Conservation (phyloP, 164 flowering plant genomes). For the Chimonanthus praecox region DNA sequence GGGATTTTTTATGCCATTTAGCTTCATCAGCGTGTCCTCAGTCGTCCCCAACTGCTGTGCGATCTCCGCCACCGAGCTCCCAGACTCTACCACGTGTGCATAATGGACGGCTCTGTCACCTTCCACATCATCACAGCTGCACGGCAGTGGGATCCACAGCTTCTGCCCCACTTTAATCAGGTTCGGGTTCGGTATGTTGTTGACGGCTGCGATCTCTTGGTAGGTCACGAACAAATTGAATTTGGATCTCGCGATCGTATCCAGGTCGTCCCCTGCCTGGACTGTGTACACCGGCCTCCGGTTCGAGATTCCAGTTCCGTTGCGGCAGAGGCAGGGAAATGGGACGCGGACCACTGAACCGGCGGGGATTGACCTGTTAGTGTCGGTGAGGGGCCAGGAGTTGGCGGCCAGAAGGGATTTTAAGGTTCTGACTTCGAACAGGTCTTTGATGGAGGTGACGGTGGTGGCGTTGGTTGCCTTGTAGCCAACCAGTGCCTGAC, state of each 20-base stretch:
- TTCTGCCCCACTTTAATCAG: conserved; percentile 32
- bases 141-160: conserved; percentile 71
- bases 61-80: conserved; percentile 42
- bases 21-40: conserved; percentile 23
- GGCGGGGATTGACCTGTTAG: conserved; percentile 18
- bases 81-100: conserved; percentile 45
- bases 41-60: conserved; percentile 45
- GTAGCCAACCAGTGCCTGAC: conserved; percentile 60
- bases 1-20: conserved; percentile 38
- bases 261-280: conserved; percentile 36
- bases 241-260: conserved; percentile 41
- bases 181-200: conserved; percentile 28
- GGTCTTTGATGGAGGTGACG: conserved; percentile 33
- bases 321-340: conserved; percentile 55
- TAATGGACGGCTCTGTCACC: conserved; percentile 51
- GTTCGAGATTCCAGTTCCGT: conserved; percentile 56
- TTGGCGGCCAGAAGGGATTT: conserved; percentile 57
- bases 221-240: conserved; percentile 37
- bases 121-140: conserved; percentile 69
- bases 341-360: conserved; percentile 45
- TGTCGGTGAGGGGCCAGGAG: conserved; percentile 34
- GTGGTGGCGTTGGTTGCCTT: conserved; percentile 47
- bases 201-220: conserved; percentile 40
- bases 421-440: conserved; percentile 42
- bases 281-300: conserved; percentile 49